These are phyloP conservation scores for Boeremia exigua DNA, from an alignment of 2,329 filamentous ascomycete species.

Conservation along the genomic window DNA sequence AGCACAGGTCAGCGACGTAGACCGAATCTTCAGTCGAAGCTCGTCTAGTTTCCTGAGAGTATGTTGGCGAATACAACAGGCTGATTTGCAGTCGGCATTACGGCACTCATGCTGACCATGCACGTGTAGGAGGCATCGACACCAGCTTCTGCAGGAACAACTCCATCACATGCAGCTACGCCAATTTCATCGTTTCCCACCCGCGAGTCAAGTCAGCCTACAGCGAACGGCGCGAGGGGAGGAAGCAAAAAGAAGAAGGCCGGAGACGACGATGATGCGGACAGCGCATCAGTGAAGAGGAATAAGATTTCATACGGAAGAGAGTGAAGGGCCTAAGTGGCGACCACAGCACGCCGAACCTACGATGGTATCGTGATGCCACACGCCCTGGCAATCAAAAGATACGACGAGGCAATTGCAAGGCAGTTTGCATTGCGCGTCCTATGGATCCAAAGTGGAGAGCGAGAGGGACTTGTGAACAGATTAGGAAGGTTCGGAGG, in stretches of 20 bases:
- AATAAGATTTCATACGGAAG: slow-evolving; percentile 59
- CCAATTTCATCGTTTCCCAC: slow-evolving; percentile 56
- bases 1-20: slow-evolving; percentile 68
- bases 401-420: slow-evolving; percentile 13
- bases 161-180: slow-evolving; percentile 56
- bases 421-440: slow-evolving; percentile 29
- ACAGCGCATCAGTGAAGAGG: slow-evolving; percentile 54
- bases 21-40: slow-evolving; percentile 70
- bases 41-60: slow-evolving; percentile 49
- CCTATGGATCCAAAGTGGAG: slow-evolving; percentile 30
- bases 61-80: slow-evolving; percentile 18
- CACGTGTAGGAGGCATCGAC: slow-evolving; percentile 46
- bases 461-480: slow-evolving; percentile 18
- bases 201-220: slow-evolving; percentile 54
- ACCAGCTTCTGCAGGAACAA: slow-evolving; percentile 47
- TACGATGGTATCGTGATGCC: neutral
- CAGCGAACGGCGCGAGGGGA: slow-evolving; percentile 42
- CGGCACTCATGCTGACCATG: slow-evolving; percentile 21
- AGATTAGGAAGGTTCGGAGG: slow-evolving; percentile 28
- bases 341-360: slow-evolving; percentile 2
- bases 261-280: slow-evolving; percentile 55
- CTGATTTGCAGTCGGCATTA: neutral
- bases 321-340: slow-evolving; percentile 42
- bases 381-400: slow-evolving; percentile 12
- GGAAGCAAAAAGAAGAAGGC: slow-evolving; percentile 55